phyloP scores from a whole-genome alignment of 768 basidiomycete species.

The Dioszegia aurantiaca region DNA sequence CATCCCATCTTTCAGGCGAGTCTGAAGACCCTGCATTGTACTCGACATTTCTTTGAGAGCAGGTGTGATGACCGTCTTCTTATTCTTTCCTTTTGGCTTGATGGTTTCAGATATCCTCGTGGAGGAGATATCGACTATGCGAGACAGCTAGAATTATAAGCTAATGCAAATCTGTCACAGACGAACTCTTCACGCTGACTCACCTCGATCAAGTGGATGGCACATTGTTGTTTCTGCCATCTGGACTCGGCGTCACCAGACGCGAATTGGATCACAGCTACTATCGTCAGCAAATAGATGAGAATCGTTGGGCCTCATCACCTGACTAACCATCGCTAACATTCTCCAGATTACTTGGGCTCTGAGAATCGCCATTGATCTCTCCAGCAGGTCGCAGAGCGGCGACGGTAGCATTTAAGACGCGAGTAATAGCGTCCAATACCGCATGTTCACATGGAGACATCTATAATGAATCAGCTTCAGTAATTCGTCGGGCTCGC shows the following conservation, averaged over 20 bases:
- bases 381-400: background rate
- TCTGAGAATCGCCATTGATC: background rate
- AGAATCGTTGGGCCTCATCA: background rate
- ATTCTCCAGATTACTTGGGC: background rate
- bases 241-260: background rate
- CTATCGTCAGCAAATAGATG: background rate
- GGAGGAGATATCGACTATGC: slow-evolving; percentile 7
- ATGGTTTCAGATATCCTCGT: background rate
- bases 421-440: background rate
- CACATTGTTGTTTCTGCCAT: slow-evolving; percentile 1
- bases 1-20: background rate
- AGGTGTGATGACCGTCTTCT: background rate
- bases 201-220: slow-evolving; percentile 6
- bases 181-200: too few species aligned
- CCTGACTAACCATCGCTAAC: background rate
- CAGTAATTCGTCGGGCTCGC: too few species aligned
- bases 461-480: slow-evolving; percentile 2
- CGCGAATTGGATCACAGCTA: slow-evolving; percentile 1
- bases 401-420: background rate
- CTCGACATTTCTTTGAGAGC: background rate
- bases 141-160: slow-evolving; percentile 9
- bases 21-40: background rate
- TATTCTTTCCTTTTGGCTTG: slow-evolving; percentile 17
- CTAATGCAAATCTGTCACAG: too few species aligned
- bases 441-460: background rate